Evolutionary conservation across 139 green algal genomes (phyloP).

Genomic region (Closterium sp.): DNA sequence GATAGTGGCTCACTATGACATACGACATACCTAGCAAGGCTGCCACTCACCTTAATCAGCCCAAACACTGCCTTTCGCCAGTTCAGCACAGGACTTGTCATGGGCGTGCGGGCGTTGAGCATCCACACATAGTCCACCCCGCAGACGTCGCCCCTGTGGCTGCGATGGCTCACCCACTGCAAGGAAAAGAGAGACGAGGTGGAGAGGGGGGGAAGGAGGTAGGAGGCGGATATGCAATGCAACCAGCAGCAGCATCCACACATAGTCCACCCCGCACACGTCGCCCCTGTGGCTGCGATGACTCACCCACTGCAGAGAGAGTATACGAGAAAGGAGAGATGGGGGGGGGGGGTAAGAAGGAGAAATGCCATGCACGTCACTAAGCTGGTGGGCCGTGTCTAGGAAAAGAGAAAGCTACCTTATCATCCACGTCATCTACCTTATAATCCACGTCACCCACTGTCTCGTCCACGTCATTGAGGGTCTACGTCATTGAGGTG

Average conservation of each 20-base stretch:
- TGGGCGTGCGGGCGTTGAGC: constrained; percentile 45
- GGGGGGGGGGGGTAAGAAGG: too few relatives aligned
- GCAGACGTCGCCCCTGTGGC: constrained; percentile 44
- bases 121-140: constrained; percentile 51
- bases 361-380: too few relatives aligned
- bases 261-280: neutral
- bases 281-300: neutral
- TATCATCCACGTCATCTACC: too few relatives aligned
- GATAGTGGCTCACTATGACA: too few relatives aligned
- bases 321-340: neutral
- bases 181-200: neutral
- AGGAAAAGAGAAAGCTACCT: constrained; percentile 6
- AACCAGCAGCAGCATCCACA: neutral
- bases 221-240: neutral
- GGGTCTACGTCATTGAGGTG: too few relatives aligned
- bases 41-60: neutral
- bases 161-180: constrained; percentile 48
- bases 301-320: neutral
- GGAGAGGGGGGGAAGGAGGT: neutral
- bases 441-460: too few relatives aligned
- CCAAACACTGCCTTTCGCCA: constrained; percentile 41
- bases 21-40: too few relatives aligned
- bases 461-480: too few relatives aligned
- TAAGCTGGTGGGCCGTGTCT: too few relatives aligned
- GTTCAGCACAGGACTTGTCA: neutral